Conservation (phyloP, 345 rosid species). For the Citrus australasica region DNA sequence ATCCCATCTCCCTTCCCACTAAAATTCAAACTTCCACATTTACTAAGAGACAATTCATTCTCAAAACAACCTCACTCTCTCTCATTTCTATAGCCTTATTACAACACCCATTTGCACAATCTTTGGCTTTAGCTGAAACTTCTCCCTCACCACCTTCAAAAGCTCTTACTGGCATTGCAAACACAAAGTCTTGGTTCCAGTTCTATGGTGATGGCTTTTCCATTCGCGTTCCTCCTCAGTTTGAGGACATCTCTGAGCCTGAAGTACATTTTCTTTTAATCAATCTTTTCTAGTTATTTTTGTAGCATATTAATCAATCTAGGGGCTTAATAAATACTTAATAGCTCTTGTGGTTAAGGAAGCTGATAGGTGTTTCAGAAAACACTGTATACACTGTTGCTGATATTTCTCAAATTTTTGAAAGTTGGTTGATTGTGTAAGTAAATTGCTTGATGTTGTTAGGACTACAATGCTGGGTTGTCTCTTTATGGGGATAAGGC, state of each 20-base stretch:
- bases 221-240: slow-evolving; percentile 83
- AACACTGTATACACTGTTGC: not conserved
- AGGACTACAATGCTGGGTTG: slow-evolving; percentile 85
- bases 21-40: slow-evolving; percentile 3
- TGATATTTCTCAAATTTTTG: not conserved
- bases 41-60: slow-evolving; percentile 49
- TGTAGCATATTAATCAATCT: not conserved
- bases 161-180: slow-evolving; percentile 52
- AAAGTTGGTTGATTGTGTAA: not conserved
- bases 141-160: slow-evolving; percentile 34
- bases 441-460: slow-evolving; percentile 6
- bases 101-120: slow-evolving; percentile 42
- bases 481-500: slow-evolving; percentile 93
- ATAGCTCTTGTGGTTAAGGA: not conserved
- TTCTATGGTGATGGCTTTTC: slow-evolving; percentile 83
- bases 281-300: not conserved
- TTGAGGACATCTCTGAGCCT: slow-evolving; percentile 81
- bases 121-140: slow-evolving; percentile 56
- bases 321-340: not conserved
- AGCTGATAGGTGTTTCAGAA: slow-evolving; percentile 8
- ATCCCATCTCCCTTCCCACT: slow-evolving; percentile 14
- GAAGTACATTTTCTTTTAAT: slow-evolving; percentile 43
- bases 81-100: slow-evolving; percentile 27
- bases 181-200: slow-evolving; percentile 84
- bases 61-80: slow-evolving; percentile 43